phyloP scores from a whole-genome alignment of 305 asterid genomes.

The Fraxinus ornus region DNA sequence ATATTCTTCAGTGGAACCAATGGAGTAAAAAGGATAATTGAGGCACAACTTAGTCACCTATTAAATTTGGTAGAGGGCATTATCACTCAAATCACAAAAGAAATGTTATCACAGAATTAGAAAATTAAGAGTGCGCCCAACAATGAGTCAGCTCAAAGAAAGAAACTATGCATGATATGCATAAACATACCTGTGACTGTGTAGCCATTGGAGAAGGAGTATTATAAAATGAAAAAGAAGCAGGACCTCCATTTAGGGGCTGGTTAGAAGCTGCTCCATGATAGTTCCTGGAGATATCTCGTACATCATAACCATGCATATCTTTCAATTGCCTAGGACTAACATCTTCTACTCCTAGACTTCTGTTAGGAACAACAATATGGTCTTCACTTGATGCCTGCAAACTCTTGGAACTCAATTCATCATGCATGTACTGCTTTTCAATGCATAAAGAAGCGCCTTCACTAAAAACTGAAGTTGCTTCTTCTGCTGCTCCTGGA shows the following conservation, averaged over 20 bases:
- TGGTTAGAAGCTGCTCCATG: slow-evolving; percentile 59
- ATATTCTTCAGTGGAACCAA: not conserved
- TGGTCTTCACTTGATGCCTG: slow-evolving; percentile 55
- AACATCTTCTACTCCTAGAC: slow-evolving; percentile 52
- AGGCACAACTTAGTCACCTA: not conserved
- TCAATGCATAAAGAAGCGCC: slow-evolving; percentile 70
- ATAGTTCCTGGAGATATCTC: slow-evolving; percentile 67
- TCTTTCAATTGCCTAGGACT: slow-evolving; percentile 74
- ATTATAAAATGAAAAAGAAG: slow-evolving; percentile 59
- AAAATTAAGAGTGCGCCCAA: slow-evolving; percentile 7
- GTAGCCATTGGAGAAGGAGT: slow-evolving; percentile 90
- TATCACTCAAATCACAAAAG: not conserved
- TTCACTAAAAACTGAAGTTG: slow-evolving; percentile 76
- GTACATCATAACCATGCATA: slow-evolving; percentile 46
- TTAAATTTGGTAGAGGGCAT: not conserved
- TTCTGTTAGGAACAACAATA: slow-evolving; percentile 41
- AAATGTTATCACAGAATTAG: not conserved
- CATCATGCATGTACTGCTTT: slow-evolving; percentile 60
- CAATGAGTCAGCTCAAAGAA: slow-evolving; percentile 16
- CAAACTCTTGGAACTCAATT: slow-evolving; percentile 45
- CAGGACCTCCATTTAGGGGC: slow-evolving; percentile 52
- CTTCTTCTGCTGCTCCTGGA: slow-evolving; percentile 94
- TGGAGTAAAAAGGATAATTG: not conserved
- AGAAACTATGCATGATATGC: slow-evolving; percentile 8
- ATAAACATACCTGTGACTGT: slow-evolving; percentile 64